Conservation (phyloP, 1,284 basidiomycete species). For the Apiotrichum montevideense region DNA sequence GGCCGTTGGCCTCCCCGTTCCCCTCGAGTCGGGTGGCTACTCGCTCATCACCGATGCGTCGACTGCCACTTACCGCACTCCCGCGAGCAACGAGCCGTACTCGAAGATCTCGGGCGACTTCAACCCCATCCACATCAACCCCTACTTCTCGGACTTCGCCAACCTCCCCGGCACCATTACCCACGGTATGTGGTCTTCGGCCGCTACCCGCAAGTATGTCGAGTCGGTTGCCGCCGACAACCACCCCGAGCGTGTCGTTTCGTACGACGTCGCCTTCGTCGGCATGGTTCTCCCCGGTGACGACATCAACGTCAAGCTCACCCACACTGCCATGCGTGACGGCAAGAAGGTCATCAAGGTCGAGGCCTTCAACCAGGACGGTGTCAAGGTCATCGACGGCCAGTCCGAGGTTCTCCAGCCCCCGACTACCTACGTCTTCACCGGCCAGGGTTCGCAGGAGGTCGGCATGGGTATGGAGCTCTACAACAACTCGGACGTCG, state of each 20-base stretch:
- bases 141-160: slow-evolving; percentile 93
- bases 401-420: slow-evolving; percentile 89
- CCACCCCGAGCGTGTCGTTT: slow-evolving; percentile 78
- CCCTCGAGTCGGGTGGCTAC: slow-evolving; percentile 81
- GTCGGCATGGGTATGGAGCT: slow-evolving; percentile 99
- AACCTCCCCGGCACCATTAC: slow-evolving; percentile 93
- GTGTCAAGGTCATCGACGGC: slow-evolving; percentile 87
- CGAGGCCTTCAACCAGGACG: slow-evolving; percentile 75
- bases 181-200: slow-evolving; percentile 94
- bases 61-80: slow-evolving; percentile 61
- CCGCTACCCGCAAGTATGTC: slow-evolving; percentile 85
- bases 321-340: slow-evolving; percentile 82
- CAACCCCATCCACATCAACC: slow-evolving; percentile 91
- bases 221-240: slow-evolving; percentile 93
- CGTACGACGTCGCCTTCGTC: slow-evolving; percentile 88
- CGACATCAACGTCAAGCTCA: slow-evolving; percentile 78
- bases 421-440: slow-evolving; percentile 93
- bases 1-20: slow-evolving; percentile 66
- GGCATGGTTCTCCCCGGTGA: slow-evolving; percentile 98
- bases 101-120: slow-evolving; percentile 95
- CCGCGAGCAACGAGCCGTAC: slow-evolving; percentile 87
- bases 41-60: slow-evolving; percentile 59
- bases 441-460: slow-evolving; percentile 97
- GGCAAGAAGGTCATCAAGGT: slow-evolving; percentile 90
- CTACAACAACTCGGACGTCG: slow-evolving; percentile 85